Evolutionary conservation across 805 yeast species (phyloP).

Genomic region (Maudiozyma pseudohumilis): DNA sequence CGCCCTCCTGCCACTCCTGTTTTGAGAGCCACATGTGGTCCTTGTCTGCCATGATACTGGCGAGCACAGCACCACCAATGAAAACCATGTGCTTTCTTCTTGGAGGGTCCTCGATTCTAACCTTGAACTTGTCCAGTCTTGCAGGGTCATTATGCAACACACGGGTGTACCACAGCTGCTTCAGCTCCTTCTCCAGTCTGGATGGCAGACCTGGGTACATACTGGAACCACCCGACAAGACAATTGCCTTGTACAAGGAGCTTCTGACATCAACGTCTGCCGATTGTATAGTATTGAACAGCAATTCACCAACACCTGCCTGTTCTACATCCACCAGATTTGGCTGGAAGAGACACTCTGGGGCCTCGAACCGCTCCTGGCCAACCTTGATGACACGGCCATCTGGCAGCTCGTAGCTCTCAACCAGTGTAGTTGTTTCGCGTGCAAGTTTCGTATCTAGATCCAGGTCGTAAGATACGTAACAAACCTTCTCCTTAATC

Average conservation of each 20-base stretch:
- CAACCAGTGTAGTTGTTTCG: constrained; percentile 93
- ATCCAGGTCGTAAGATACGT: constrained; percentile 88
- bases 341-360: constrained; percentile 88
- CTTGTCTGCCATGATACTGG: constrained; percentile 95
- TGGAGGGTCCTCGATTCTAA: constrained; percentile 96
- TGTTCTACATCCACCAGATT: constrained; percentile 90
- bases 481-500: constrained; percentile 91
- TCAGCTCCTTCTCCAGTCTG: constrained; percentile 87
- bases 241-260: constrained; percentile 82
- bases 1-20: constrained; percentile 97
- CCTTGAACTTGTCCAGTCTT: constrained; percentile 84
- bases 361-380: constrained; percentile 71
- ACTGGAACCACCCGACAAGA: constrained; percentile 92
- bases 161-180: constrained; percentile 88
- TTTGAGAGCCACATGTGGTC: constrained; percentile 97
- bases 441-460: constrained; percentile 78
- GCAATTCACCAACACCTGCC: constrained; percentile 89
- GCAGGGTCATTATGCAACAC: constrained; percentile 82
- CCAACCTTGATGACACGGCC: constrained; percentile 92
- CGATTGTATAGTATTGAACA: constrained; percentile 85
- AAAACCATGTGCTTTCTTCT: constrained; percentile 98
- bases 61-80: constrained; percentile 96
- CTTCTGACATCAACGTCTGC: constrained; percentile 93
- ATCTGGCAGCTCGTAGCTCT: constrained; percentile 88
- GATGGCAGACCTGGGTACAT: constrained; percentile 99